These are phyloP conservation scores for Apiotrichum porosum DNA, from an alignment of 1,284 basidiomycete species.

Conservation along the genomic window DNA sequence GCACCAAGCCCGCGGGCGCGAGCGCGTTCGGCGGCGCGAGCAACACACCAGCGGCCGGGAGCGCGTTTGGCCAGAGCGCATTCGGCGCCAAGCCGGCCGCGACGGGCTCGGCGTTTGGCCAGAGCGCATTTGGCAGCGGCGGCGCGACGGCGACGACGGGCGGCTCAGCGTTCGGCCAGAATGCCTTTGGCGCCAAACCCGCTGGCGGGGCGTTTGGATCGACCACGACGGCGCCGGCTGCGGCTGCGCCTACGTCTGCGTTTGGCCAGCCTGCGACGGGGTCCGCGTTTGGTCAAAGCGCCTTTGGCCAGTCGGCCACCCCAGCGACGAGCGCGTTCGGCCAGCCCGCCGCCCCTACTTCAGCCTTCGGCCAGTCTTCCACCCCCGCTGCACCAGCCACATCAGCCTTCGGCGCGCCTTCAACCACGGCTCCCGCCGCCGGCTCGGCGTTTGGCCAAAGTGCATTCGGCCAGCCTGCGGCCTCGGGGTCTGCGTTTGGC, in stretches of 20 bases:
- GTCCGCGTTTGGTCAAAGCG: slow-evolving; percentile 5
- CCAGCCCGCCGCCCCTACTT: neutral
- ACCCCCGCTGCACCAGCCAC: neutral
- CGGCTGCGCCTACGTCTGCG: neutral
- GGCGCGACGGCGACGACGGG: slow-evolving; percentile 13
- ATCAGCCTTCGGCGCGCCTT: neutral
- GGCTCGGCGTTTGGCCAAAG: slow-evolving; percentile 9
- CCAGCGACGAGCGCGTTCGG: too few relatives aligned
- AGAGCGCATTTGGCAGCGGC: slow-evolving; percentile 3
- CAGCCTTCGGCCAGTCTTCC: slow-evolving; percentile 8
- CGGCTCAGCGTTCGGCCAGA: slow-evolving; percentile 7
- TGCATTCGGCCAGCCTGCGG: slow-evolving; percentile 3
- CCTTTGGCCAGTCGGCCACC: slow-evolving; percentile 27
- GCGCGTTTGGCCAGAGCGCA: slow-evolving; percentile 37
- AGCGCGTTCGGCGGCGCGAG: slow-evolving; percentile 8
- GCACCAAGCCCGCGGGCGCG: slow-evolving; percentile 2
- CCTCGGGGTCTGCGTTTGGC: slow-evolving; percentile 6
- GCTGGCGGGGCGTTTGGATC: neutral
- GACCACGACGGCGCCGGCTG: too few relatives aligned
- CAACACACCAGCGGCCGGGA: neutral
- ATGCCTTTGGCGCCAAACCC: slow-evolving; percentile 2
- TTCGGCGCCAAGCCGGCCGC: slow-evolving; percentile 15
- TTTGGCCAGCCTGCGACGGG: slow-evolving; percentile 1
- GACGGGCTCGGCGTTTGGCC: slow-evolving; percentile 17
- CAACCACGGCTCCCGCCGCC: neutral